Conservation (phyloP, 352 stramenopile genomes). For the Hyaloperonospora brassicae region DNA sequence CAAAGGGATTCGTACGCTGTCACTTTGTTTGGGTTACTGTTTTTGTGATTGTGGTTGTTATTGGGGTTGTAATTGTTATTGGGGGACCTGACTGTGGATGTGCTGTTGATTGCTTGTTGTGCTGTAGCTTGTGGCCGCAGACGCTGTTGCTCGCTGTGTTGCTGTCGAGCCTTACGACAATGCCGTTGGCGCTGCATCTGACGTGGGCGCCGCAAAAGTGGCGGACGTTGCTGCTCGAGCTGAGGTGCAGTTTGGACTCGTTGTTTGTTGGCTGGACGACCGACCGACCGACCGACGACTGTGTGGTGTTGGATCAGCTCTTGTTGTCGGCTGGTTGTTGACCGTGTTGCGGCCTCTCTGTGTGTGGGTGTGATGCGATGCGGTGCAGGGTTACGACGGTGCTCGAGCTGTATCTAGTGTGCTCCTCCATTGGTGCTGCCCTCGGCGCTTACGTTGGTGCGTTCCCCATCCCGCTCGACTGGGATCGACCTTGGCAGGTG, state of each 20-base stretch:
- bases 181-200: conserved; percentile 40
- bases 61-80: too few relatives aligned
- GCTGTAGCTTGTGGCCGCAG: conserved; percentile 45
- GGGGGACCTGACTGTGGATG: conserved; percentile 1
- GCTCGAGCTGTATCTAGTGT: conserved; percentile 43
- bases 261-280: too few relatives aligned
- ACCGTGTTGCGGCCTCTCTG: neutral
- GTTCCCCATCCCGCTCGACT: conserved; percentile 77
- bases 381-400: conserved; percentile 28
- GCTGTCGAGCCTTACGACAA: conserved; percentile 37
- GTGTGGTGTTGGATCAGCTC: too few relatives aligned
- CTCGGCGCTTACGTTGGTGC: conserved; percentile 67
- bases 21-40: too few relatives aligned
- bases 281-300: too few relatives aligned
- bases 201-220: conserved; percentile 31
- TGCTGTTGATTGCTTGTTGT: neutral
- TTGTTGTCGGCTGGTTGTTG: too few relatives aligned
- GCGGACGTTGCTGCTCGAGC: conserved; percentile 46
- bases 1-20: neutral
- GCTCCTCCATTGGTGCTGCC: conserved; percentile 44
- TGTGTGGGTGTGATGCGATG: neutral
- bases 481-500: conserved; percentile 85
- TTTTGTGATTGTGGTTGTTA: too few relatives aligned
- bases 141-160: conserved; percentile 58
- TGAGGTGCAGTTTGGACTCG: conserved; percentile 24